Base-by-base conservation (phyloP, 2,329 filamentous ascomycete genomes). In the Aspergillus viridinutans region DNA sequence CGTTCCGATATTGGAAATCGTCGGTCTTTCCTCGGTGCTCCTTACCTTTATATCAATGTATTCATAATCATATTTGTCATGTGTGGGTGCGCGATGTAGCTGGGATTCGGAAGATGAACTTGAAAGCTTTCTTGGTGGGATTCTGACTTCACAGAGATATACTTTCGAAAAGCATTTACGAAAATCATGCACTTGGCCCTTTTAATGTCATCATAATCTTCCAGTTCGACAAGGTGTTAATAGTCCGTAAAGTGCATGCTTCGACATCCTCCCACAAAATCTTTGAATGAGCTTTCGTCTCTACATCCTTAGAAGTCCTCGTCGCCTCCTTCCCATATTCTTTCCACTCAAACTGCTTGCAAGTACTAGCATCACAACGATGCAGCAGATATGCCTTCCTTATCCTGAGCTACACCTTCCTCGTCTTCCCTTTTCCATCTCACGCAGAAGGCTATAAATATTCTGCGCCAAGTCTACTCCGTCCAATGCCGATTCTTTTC, bases 1-100 rank as follows among this genome's bases (percentile, higher is more conserved):
- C 63, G 58, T 62, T 53, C 49, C 57, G 40, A 47, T 23, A 7
- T 23, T 21, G 21, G 21, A 23, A 21, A 21, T 21, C 4, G 21
- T 12, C 12, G 3, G 21, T 21, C 23, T 47, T 14, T 7, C 21
- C 26, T 12, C 12, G 32, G 14, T 38, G 23, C 43, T 25, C 14
- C 23, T 47, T 23, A 47, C 23, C 23, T 23, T 25, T 47, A 47
- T 47, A 26, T 17, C 21, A 26, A 23, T 47, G 43, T 47, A 17
- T 47, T 47, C 20, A 47, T 47, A 47, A 12, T 0, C 8, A 21
- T 25, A 12, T 47, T 47, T 26, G 43, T 23, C 21, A 23, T 45
- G 42, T 20, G 21, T 20, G 42, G 42, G 42, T 23, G 42, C 20
- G 42, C 4, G 21, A 45, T 20, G 42, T 23, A 45, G 42, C 42